Evolutionary conservation across 1,284 basidiomycete genomes (phyloP).

Genomic region (Ganoderma leucocontextum): DNA sequence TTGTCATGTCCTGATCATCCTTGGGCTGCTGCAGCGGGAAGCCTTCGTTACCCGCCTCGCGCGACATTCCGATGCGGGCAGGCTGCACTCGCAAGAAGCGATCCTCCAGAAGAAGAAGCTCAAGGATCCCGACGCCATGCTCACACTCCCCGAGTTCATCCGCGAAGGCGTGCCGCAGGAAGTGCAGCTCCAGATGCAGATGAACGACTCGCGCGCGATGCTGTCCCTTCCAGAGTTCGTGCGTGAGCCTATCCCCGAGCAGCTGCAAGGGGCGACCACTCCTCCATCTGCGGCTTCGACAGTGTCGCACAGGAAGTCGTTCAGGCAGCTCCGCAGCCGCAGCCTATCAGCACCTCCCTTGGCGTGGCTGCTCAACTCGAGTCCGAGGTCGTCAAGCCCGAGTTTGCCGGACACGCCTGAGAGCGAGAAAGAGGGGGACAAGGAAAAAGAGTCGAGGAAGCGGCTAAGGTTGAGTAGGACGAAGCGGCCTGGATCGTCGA

Average conservation of each 20-base stretch:
- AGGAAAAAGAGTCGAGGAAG: conserved; percentile 25
- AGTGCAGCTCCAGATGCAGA: conserved; percentile 40
- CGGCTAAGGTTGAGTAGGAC: conserved; percentile 30
- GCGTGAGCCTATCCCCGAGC: conserved; percentile 48
- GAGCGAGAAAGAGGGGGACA: conserved; percentile 29
- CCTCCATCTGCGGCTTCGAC: conserved; percentile 41
- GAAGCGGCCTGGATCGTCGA: conserved; percentile 41
- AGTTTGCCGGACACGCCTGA: conserved; percentile 23
- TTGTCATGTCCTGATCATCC: conserved; percentile 14
- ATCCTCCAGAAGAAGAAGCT: conserved; percentile 41
- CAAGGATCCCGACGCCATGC: conserved; percentile 65
- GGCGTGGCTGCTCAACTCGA: conserved; percentile 62
- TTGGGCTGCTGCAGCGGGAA: conserved; percentile 54
- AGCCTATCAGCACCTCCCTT: conserved; percentile 79
- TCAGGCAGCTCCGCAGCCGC: conserved; percentile 54
- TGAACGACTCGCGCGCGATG: conserved; percentile 56
- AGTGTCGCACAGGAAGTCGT: conserved; percentile 36
- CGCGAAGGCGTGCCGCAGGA: conserved; percentile 56
- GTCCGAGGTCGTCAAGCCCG: conserved; percentile 37
- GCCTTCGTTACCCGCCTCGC: conserved; percentile 77
- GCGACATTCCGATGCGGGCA: conserved; percentile 70
- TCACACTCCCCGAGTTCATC: conserved; percentile 73
- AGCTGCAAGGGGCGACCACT: conserved; percentile 9
- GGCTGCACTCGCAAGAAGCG: conserved; percentile 79
- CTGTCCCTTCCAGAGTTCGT: conserved; percentile 69